Conservation (phyloP, 345 rosid species). For the Hibiscus mutabilis region DNA sequence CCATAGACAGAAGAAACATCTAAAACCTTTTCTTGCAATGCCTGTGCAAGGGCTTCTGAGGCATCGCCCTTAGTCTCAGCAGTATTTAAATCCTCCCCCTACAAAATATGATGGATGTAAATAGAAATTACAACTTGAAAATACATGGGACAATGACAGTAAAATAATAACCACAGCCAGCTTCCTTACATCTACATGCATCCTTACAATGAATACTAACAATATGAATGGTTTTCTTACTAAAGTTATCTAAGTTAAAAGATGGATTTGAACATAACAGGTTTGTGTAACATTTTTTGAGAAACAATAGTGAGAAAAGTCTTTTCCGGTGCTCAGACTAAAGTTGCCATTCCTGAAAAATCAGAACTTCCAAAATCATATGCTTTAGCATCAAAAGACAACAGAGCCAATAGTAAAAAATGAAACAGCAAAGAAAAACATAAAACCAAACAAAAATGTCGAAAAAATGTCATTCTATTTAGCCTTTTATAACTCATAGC, state of each 20-base stretch:
- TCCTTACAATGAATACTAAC: not conserved
- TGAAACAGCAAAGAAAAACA: not conserved
- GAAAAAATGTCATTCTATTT: not conserved
- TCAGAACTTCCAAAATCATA: not conserved
- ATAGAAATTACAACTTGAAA: conserved; percentile 4
- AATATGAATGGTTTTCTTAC: not conserved
- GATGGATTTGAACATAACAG: not conserved
- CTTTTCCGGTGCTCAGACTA: not conserved
- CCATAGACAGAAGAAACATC: not conserved
- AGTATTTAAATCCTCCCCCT: conserved; percentile 30
- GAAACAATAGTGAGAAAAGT: not conserved
- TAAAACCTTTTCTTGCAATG: conserved; percentile 79
- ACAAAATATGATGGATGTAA: conserved; percentile 19
- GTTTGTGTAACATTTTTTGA: not conserved
- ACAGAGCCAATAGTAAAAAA: not conserved
- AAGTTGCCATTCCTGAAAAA: not conserved
- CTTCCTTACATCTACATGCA: not conserved
- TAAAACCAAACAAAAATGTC: not conserved
- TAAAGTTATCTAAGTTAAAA: not conserved
- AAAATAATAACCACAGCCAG: not conserved
- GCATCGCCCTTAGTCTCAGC: conserved; percentile 25
- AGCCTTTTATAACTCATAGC: not conserved
- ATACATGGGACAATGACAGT: not conserved
- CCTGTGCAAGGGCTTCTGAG: conserved; percentile 64
- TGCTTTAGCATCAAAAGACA: not conserved